A percentile compares a stretch with the other conserved stretches of the same genome.
Conservation (phyloP, 129 eudicot species). For the Lactuca saligna region DNA sequence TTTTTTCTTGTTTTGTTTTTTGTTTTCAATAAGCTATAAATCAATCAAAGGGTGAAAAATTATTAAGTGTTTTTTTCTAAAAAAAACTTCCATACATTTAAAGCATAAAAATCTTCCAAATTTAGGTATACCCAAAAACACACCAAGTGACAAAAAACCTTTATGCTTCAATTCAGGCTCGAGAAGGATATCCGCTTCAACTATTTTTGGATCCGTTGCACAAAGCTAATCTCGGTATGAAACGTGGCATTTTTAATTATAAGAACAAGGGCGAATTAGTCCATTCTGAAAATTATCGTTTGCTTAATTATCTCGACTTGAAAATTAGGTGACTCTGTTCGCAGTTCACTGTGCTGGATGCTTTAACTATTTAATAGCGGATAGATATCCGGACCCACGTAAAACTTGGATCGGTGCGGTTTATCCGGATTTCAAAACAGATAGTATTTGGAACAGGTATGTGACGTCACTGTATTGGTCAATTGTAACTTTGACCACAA, state of each 20-base stretch:
- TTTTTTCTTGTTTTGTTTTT: too few relatives aligned
- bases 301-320: slow-evolving; percentile 1
- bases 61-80: background rate
- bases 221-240: slow-evolving; percentile 82
- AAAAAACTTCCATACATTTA: background rate
- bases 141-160: slow-evolving; percentile 31
- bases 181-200: slow-evolving; percentile 94
- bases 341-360: slow-evolving; percentile 97
- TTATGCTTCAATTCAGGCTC: slow-evolving; percentile 58
- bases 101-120: slow-evolving; percentile 14
- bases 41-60: background rate
- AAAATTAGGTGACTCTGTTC: slow-evolving; percentile 77
- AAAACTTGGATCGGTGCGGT: slow-evolving; percentile 94
- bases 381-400: slow-evolving; percentile 71
- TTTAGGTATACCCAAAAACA: slow-evolving; percentile 16
- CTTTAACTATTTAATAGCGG: slow-evolving; percentile 85
- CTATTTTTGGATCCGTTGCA: slow-evolving; percentile 94
- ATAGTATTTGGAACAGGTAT: slow-evolving; percentile 74
- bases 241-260: background rate
- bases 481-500: slow-evolving; percentile 83
- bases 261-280: slow-evolving; percentile 1
- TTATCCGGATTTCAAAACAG: slow-evolving; percentile 57
- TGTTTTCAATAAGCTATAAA: background rate
- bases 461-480: slow-evolving; percentile 86
- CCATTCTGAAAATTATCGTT: slow-evolving; percentile 14